Base-by-base conservation (phyloP, 2,329 filamentous ascomycete genomes). In the Trematosphaeria pertusa region DNA sequence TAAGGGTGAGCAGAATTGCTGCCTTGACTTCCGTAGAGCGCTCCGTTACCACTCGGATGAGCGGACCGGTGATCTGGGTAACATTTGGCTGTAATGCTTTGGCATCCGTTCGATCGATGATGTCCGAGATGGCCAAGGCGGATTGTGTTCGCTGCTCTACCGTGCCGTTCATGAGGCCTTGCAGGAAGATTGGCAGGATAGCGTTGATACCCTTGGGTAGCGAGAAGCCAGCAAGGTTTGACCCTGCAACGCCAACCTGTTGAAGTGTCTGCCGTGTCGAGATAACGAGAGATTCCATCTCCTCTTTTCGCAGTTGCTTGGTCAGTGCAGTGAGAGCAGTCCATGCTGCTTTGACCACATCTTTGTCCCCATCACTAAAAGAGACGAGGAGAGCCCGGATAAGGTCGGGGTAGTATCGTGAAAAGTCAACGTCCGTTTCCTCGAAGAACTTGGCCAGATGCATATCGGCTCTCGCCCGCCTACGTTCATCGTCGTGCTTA, bases 41-140 rank as follows among this genome's bases (percentile, higher is more conserved):
- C 72, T 99, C 94, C 4, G 94, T 97, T 14, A 99, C 92, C 17
- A 97, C 93, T 82, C 94, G 89, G 72, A 99, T 99, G 43, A 99
- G 83, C 17, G 95, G 94, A 68, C 94, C 94, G 4, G 95, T 97
- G 61, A 99, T 97, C 67, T 97, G 92, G 21, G 93, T 97, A 50
- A 99, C 94, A 64, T 95, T 97, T 6, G 92, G 91, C 73, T 94
- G 95, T 53, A 99, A 79, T 15, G 92, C 87, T 48, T 91, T 87
- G 58, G 91, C 85, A 71, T 87, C 93, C 19, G 94, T 95, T 47
- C 94, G 86, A 75, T 97, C 94, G 56, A 97, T 88, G 58, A 99
- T 89, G 69, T 99, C 95, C 2, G 92, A 96, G 59, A 99, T 95
- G 46, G 90, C 94, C 53, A 97, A 80, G 35, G 95, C 94, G 47